A percentile compares a stretch with the other conserved stretches of the same genome.
These are phyloP conservation scores for Rhytidhysteron rufulum DNA, from an alignment of 2,329 filamentous ascomycete species.

Conservation along the genomic window DNA sequence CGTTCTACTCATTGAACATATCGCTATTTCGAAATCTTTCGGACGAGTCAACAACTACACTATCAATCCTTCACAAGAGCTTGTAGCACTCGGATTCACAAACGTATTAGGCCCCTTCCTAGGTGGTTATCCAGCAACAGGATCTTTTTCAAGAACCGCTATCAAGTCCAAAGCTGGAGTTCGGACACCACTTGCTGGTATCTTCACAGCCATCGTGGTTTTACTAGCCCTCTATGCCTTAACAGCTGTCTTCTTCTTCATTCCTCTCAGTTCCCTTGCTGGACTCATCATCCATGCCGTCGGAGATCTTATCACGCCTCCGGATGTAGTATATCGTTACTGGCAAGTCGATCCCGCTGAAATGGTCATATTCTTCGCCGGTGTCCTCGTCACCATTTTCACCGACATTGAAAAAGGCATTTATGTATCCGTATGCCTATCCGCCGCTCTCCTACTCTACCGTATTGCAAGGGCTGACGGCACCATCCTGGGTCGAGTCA, in stretches of 20 bases:
- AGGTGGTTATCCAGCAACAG: slow-evolving; percentile 87
- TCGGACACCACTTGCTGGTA: slow-evolving; percentile 81
- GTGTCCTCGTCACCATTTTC: slow-evolving; percentile 88
- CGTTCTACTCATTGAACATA: slow-evolving; percentile 94
- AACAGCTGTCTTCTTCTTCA: slow-evolving; percentile 88
- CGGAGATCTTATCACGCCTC: slow-evolving; percentile 85
- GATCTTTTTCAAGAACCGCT: slow-evolving; percentile 92
- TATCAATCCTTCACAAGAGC: slow-evolving; percentile 92
- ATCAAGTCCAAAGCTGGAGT: slow-evolving; percentile 98
- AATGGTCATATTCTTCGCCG: slow-evolving; percentile 86
- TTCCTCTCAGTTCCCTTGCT: slow-evolving; percentile 73
- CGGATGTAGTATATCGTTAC: slow-evolving; percentile 90
- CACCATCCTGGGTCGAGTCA: slow-evolving; percentile 76
- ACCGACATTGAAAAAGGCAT: slow-evolving; percentile 86
- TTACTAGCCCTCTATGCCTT: slow-evolving; percentile 87
- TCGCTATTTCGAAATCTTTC: slow-evolving; percentile 95
- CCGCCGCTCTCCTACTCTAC: slow-evolving; percentile 74
- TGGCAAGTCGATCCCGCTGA: slow-evolving; percentile 91
- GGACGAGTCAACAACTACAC: slow-evolving; percentile 93
- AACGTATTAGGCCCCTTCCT: slow-evolving; percentile 89
- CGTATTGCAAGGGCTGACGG: slow-evolving; percentile 80
- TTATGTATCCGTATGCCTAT: slow-evolving; percentile 78
- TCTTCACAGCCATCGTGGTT: slow-evolving; percentile 82
- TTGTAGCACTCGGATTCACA: slow-evolving; percentile 88
- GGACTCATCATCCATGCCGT: slow-evolving; percentile 96